These are phyloP conservation scores for Silene coronaria DNA, from an alignment of 179 eudicot species.

Conservation along the genomic window DNA sequence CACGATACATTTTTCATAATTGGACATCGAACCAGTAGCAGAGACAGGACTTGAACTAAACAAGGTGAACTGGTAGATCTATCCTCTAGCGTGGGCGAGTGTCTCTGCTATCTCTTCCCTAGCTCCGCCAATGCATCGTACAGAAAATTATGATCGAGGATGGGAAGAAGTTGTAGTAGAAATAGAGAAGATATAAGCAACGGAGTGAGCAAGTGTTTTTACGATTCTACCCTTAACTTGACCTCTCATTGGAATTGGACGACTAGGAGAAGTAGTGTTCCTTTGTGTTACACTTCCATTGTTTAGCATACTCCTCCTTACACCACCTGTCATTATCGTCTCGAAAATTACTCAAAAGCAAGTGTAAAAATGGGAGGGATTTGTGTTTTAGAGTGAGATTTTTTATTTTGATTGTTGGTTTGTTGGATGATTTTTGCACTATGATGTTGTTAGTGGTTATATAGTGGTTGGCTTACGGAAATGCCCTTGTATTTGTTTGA, in stretches of 20 bases:
- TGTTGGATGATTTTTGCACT: not conserved
- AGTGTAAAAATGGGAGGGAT: not conserved
- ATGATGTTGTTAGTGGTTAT: not conserved
- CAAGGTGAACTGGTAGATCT: no score
- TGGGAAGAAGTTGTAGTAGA: not conserved
- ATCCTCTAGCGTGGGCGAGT: no score
- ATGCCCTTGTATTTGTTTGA: not conserved
- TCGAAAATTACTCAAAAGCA: not conserved
- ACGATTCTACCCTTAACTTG: slow-evolving; percentile 34
- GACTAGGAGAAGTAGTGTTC: slow-evolving; percentile 15
- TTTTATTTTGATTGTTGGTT: not conserved
- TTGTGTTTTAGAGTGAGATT: not conserved
- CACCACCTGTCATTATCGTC: slow-evolving; percentile 16
- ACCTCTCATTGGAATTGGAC: slow-evolving; percentile 33
- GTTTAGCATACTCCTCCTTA: slow-evolving; percentile 17
- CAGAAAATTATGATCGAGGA: not conserved
- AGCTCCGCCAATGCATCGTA: no score
- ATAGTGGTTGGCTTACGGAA: not conserved
- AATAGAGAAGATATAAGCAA: slow-evolving; percentile 24
- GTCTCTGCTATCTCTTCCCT: no score
- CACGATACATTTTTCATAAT: no score
- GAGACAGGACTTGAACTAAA: no score
- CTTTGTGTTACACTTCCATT: slow-evolving; percentile 15
- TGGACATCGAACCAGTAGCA: no score
- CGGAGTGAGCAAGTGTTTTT: slow-evolving; percentile 26